A percentile compares a stretch with the other conserved stretches of the same genome.
phyloP scores from a whole-genome alignment of 257 asterid genomes.

The Scutellaria barbata region DNA sequence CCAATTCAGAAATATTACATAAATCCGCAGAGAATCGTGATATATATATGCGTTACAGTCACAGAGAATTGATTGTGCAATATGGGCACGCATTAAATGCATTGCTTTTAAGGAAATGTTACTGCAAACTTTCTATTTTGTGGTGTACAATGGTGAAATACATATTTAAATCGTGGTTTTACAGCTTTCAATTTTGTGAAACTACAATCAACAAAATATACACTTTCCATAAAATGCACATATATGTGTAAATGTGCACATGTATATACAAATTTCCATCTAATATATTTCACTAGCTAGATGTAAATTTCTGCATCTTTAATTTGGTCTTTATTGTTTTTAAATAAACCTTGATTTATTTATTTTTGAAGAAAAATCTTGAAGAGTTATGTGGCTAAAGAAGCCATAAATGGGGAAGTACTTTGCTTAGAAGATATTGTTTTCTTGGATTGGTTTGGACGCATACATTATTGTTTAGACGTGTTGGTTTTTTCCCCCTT shows the following conservation, averaged over 20 bases:
- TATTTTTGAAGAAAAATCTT: neutral
- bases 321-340: no score
- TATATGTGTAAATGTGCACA: no score
- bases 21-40: neutral
- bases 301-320: no score
- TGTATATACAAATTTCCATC: no score
- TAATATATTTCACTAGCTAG: no score
- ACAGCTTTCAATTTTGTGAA: no score
- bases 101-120: constrained; percentile 37
- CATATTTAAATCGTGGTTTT: no score
- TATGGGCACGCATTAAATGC: neutral
- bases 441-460: constrained; percentile 1
- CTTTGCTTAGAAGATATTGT: constrained; percentile 24
- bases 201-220: no score
- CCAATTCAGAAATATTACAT: neutral
- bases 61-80: neutral
- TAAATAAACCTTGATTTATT: no score
- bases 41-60: constrained; percentile 18
- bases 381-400: neutral
- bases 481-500: constrained; percentile 3
- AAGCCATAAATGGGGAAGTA: neutral
- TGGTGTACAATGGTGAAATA: neutral
- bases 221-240: no score
- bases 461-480: neutral
- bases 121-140: neutral